A percentile compares a stretch with the other conserved stretches of the same genome.
phyloP scores from a whole-genome alignment of 345 rosid genomes.

The Moricandia arvensis region DNA sequence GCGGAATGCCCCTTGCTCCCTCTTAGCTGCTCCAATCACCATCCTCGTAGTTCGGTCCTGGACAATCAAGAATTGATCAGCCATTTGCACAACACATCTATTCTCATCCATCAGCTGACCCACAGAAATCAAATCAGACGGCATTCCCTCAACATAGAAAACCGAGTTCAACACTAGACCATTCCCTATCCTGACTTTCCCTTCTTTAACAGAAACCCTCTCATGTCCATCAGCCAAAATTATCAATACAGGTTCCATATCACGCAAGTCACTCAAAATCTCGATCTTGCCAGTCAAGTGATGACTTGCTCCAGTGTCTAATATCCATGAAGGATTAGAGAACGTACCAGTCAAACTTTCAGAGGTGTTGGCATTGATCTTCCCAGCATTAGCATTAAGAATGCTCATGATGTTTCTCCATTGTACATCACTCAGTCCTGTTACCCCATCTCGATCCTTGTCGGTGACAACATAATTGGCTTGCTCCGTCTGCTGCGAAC shows the following conservation, averaged over 20 bases:
- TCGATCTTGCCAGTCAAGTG: not conserved
- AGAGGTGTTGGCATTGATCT: not conserved
- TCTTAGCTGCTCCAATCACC: not conserved
- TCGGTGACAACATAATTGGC: no score
- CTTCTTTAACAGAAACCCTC: not conserved
- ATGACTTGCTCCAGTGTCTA: not conserved
- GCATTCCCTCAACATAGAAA: not conserved
- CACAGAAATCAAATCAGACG: not conserved
- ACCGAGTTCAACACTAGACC: not conserved
- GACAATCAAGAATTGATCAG: not conserved
- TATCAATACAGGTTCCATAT: not conserved
- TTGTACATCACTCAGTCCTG: no score
- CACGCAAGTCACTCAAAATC: rapidly evolving
- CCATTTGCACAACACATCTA: not conserved
- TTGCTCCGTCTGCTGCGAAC: no score
- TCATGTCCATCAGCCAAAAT: not conserved
- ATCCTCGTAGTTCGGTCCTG: not conserved
- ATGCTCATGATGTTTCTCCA: no score
- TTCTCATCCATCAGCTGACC: not conserved
- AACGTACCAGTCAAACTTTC: not conserved
- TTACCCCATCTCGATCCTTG: no score
- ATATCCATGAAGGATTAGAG: not conserved
- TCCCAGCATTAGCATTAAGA: no score
- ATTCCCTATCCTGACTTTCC: not conserved
- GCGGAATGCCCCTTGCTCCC: no score